Evolutionary conservation across 352 stramenopile species (phyloP), one percentile per base, ranked within the genome.

Genomic region (Globisporangium yorkense): DNA sequence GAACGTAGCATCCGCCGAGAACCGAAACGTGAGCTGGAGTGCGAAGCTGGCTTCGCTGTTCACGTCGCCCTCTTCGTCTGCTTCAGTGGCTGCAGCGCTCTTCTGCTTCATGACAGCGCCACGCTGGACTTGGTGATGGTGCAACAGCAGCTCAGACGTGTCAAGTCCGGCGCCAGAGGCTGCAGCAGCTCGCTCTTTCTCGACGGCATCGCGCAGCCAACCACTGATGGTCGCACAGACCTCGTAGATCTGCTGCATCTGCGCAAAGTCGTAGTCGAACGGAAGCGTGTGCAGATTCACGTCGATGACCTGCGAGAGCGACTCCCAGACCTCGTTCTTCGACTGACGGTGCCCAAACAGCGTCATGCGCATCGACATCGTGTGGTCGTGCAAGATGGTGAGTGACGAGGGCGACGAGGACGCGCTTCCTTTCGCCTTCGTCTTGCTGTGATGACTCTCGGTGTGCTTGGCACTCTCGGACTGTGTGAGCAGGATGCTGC

Each of bases 301-400:
- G 54, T 89, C 77, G 35, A 87, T 66, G 45, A 88, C 77, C 15
- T 73, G 66, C 49, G 80, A 84, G 9, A 85, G 63, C n/a, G 64
- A 62, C 10, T 67, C 77, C 79, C 75, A 87, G 6, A 66, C 58
- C 18, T 76, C 70, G 6, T 65, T 37, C 15, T 74, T 70, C 13
- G 65, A 61, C 39, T 63, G 65, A 49, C 73, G 70, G 21, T 82
- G 72, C 8, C 76, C 80, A 56, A 87, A 87, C 2, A 80, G 58
- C 6, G 77, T 88, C 48, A 85, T 59, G 27, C 77, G 71, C 59
- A 88, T 58, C 13, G 65, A 60, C 51, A 88, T 62, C 15, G 74
- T 61, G 8, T 82, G 70, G 39, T 85, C 77, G 0, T 62, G 67
- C 13, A 88, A 57, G 24, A 88, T 16, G 16, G 61, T 57, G 2